These are phyloP conservation scores for Pseudogymnoascus sp. DNA, from an alignment of 2,329 filamentous ascomycete genomes.

Conservation along the genomic window DNA sequence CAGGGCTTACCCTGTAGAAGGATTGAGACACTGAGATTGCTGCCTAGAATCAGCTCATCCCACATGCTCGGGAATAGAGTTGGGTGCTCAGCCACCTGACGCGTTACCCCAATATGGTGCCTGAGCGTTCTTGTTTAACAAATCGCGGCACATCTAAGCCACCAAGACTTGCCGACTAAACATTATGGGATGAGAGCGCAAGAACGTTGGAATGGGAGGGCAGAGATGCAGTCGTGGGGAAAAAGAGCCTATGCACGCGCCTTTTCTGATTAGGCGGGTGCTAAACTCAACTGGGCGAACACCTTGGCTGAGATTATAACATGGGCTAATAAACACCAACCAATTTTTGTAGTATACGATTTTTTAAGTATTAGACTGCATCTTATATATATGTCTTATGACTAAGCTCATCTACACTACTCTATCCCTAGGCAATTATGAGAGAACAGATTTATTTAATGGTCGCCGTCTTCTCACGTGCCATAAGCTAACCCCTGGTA, in stretches of 20 bases:
- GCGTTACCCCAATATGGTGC: neutral
- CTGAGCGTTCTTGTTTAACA: neutral
- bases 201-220: too few relatives aligned
- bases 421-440: neutral
- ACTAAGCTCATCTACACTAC: neutral
- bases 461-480: neutral
- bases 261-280: too few relatives aligned
- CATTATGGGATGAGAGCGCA: neutral
- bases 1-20: neutral
- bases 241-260: too few relatives aligned
- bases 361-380: neutral
- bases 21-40: neutral
- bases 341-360: neutral
- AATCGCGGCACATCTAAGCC: neutral
- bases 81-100: neutral
- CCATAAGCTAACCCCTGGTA: neutral
- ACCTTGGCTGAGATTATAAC: too few relatives aligned
- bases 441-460: neutral
- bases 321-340: neutral
- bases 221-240: neutral
- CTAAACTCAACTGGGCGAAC: neutral
- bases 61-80: neutral
- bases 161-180: neutral
- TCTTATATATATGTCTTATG: neutral
- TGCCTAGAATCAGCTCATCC: neutral